Percentiles rank a stretch among this genome's conserved stretches.
These are phyloP conservation scores for Lentinula boryana DNA, from an alignment of 768 basidiomycete genomes.

Conservation along the genomic window DNA sequence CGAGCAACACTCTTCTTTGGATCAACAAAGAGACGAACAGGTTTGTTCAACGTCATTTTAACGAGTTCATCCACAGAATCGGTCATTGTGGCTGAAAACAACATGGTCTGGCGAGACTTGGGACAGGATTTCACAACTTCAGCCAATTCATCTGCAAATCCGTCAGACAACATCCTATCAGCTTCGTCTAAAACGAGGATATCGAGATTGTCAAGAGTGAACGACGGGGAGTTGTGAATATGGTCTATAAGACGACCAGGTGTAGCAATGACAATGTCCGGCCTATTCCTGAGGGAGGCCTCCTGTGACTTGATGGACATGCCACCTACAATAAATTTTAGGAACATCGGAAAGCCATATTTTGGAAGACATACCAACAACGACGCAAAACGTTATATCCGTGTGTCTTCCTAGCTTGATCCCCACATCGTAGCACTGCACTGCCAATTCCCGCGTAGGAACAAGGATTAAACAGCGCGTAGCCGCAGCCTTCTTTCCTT, in stretches of 20 bases:
- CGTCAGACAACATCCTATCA: slow-evolving; percentile 93
- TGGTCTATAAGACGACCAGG: slow-evolving; percentile 98
- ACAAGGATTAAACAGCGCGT: slow-evolving; percentile 89
- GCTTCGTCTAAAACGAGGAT: slow-evolving; percentile 96
- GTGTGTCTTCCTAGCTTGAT: slow-evolving; percentile 80
- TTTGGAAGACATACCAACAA: slow-evolving; percentile 62
- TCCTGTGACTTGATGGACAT: slow-evolving; percentile 93
- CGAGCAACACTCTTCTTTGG: slow-evolving; percentile 84
- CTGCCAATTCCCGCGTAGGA: slow-evolving; percentile 92
- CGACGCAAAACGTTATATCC: slow-evolving; percentile 86
- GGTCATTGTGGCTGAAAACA: slow-evolving; percentile 99
- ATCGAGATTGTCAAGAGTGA: slow-evolving; percentile 88
- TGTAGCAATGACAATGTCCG: slow-evolving; percentile 94
- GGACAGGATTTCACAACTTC: slow-evolving; percentile 95
- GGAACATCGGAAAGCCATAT: not conserved
- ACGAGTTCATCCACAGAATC: slow-evolving; percentile 94
- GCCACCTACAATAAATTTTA: slow-evolving; percentile 52
- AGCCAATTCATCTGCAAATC: slow-evolving; percentile 88
- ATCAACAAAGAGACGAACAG: slow-evolving; percentile 93
- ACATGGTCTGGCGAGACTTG: slow-evolving; percentile 87
- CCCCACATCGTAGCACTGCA: slow-evolving; percentile 93
- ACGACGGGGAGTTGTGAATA: slow-evolving; percentile 89
- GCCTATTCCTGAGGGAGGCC: slow-evolving; percentile 72
- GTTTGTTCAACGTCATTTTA: slow-evolving; percentile 86
- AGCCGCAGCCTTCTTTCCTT: slow-evolving; percentile 78